These are phyloP conservation scores for Candida argentea DNA, from an alignment of 805 yeast genomes.

Conservation along the genomic window DNA sequence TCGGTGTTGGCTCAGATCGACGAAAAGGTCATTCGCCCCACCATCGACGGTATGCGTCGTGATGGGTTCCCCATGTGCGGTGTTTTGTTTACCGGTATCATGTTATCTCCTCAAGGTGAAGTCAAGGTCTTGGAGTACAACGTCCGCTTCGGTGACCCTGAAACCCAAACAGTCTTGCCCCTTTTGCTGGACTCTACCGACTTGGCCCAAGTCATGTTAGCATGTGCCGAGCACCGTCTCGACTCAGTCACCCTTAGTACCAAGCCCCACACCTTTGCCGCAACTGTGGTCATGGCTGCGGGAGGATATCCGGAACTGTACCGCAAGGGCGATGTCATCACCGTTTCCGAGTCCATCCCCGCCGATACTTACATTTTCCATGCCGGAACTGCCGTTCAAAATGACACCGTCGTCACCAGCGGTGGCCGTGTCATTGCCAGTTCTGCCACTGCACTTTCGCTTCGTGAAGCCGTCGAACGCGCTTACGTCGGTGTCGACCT, in stretches of 20 bases:
- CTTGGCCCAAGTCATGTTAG: slow-evolving; percentile 83
- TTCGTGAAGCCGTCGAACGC: slow-evolving; percentile 70
- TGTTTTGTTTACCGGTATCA: slow-evolving; percentile 88
- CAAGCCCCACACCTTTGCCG: slow-evolving; percentile 50
- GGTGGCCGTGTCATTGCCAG: slow-evolving; percentile 98
- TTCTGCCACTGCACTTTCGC: slow-evolving; percentile 69
- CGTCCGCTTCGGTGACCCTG: slow-evolving; percentile 98
- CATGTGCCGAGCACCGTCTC: slow-evolving; percentile 88
- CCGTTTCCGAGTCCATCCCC: slow-evolving; percentile 38
- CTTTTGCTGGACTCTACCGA: slow-evolving; percentile 78
- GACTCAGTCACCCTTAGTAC: slow-evolving; percentile 64
- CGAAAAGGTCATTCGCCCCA: slow-evolving; percentile 71
- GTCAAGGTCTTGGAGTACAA: slow-evolving; percentile 96
- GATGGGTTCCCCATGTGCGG: slow-evolving; percentile 96
- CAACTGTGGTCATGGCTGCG: slow-evolving; percentile 94
- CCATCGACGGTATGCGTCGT: slow-evolving; percentile 90
- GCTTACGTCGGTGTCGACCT: slow-evolving; percentile 81
- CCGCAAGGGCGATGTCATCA: slow-evolving; percentile 76
- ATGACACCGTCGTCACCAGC: slow-evolving; percentile 62
- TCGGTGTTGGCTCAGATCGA: slow-evolving; percentile 61
- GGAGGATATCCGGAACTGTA: slow-evolving; percentile 94
- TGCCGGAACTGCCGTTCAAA: slow-evolving; percentile 73
- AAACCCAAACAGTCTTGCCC: slow-evolving; percentile 93
- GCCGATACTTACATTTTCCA: slow-evolving; percentile 74
- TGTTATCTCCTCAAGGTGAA: slow-evolving; percentile 68